Conservation (phyloP, 2,329 filamentous ascomycete species). For the Hypoxylon rubiginosum region DNA sequence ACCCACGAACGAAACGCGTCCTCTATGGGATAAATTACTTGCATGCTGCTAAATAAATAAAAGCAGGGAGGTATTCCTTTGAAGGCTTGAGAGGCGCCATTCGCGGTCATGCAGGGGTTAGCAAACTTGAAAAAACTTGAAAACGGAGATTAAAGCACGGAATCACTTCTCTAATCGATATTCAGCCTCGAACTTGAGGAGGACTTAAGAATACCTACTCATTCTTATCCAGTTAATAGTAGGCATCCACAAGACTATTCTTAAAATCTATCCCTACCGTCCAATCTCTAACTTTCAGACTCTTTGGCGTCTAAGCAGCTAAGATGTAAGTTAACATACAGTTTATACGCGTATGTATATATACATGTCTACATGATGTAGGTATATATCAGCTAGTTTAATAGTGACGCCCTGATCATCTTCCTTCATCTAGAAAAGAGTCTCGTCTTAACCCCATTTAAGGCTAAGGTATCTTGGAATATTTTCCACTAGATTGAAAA, state of each 20-base stretch:
- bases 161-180: constrained; percentile 12
- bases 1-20: neutral
- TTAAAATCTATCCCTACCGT: no score
- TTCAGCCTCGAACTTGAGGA: constrained; percentile 9
- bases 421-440: constrained; percentile 28
- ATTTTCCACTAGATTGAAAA: constrained; percentile 14
- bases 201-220: neutral
- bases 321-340: no score
- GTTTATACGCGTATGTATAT: neutral
- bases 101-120: constrained; percentile 26
- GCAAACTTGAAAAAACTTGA: constrained; percentile 28
- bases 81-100: constrained; percentile 16
- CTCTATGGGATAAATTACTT: constrained; percentile 31
- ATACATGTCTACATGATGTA: neutral
- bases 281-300: no score
- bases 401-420: constrained; percentile 25
- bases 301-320: no score
- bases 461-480: constrained; percentile 21
- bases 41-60: constrained; percentile 27
- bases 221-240: neutral
- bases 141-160: constrained; percentile 36
- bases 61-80: constrained; percentile 24
- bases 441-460: constrained; percentile 19
- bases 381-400: constrained; percentile 20
- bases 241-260: neutral